These are phyloP conservation scores for Lagenaria siceraria DNA, from an alignment of 306 rosid genomes.

Conservation along the genomic window DNA sequence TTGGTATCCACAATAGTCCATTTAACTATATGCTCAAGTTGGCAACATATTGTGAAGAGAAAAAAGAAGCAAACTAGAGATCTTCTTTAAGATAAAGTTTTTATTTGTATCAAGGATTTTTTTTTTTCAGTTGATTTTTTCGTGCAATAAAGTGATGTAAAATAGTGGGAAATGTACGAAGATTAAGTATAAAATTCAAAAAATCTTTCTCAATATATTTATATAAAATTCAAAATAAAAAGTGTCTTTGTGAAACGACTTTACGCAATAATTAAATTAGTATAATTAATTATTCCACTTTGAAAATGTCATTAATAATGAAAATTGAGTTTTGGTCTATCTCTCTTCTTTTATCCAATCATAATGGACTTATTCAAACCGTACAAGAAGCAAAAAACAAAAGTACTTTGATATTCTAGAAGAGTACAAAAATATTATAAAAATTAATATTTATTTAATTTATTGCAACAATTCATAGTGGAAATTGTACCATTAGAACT, in stretches of 20 bases:
- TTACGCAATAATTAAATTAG: not conserved
- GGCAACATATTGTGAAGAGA: too few relatives aligned
- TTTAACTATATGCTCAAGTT: too few relatives aligned
- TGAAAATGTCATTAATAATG: not conserved
- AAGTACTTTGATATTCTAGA: slow-evolving; percentile 4
- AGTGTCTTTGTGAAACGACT: not conserved
- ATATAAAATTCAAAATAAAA: not conserved
- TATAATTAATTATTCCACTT: not conserved
- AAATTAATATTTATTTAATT: not conserved
- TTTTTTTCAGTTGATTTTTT: too few relatives aligned
- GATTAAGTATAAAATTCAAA: not conserved
- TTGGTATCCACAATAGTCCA: too few relatives aligned
- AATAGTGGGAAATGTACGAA: not conserved
- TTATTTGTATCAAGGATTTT: too few relatives aligned
- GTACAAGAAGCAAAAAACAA: not conserved
- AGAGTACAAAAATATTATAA: not conserved
- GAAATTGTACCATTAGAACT: not conserved
- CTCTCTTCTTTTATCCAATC: not conserved
- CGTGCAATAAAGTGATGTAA: too few relatives aligned
- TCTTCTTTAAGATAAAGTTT: too few relatives aligned
- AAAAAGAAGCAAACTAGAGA: too few relatives aligned
- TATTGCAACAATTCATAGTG: not conserved
- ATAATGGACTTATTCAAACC: slow-evolving; percentile 5
- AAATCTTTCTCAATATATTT: too few relatives aligned
- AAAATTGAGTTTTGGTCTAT: not conserved